phyloP scores from a whole-genome alignment of 306 rosid species.

The Medicago arabica region DNA sequence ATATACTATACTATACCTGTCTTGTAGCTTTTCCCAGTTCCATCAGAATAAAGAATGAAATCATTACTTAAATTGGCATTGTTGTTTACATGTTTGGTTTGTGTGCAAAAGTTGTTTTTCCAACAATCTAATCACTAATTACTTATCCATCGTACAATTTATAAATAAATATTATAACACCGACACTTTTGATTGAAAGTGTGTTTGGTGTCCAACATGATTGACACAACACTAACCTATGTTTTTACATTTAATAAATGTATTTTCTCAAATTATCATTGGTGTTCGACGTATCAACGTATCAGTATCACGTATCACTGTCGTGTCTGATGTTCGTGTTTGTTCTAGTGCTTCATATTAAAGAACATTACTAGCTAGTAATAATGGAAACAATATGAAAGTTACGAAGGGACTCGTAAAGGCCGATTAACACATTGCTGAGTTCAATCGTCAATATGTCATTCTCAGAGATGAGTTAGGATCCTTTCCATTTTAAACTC shows the following conservation, averaged over 20 bases:
- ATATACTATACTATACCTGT: too few relatives aligned
- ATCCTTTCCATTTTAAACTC: too few relatives aligned
- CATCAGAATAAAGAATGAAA: constrained; percentile 86
- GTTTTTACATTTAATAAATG: neutral
- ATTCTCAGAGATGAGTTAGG: too few relatives aligned
- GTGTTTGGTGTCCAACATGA: neutral
- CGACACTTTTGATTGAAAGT: neutral
- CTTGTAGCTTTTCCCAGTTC: constrained; percentile 86
- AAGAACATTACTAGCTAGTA: neutral
- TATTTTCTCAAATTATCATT: neutral
- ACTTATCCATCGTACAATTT: neutral
- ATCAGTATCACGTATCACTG: too few relatives aligned
- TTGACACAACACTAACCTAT: too few relatives aligned
- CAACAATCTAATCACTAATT: neutral
- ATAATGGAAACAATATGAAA: neutral
- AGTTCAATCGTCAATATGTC: too few relatives aligned
- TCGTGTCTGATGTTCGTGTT: too few relatives aligned
- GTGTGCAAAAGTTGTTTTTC: neutral
- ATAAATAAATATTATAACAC: too few relatives aligned
- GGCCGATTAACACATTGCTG: too few relatives aligned
- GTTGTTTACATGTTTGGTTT: neutral
- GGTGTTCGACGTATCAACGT: neutral
- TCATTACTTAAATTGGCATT: constrained; percentile 48
- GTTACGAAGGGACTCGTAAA: too few relatives aligned
- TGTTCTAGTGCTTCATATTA: neutral